These are phyloP conservation scores for Biscogniauxia mediterranea DNA, from an alignment of 2,329 filamentous ascomycete species.

Conservation along the genomic window DNA sequence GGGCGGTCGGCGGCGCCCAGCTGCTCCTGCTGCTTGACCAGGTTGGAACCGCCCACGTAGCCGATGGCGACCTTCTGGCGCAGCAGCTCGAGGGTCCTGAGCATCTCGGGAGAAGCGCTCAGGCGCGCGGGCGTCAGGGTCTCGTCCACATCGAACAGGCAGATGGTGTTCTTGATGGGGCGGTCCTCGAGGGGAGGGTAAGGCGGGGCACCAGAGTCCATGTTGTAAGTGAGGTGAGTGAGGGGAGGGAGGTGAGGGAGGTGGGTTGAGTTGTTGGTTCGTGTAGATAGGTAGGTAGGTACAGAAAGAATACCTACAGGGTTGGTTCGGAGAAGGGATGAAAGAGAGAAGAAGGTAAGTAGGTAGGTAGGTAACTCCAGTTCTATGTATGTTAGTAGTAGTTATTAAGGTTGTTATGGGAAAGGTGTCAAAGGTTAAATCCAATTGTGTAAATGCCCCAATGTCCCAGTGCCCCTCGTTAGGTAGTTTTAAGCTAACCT, in stretches of 20 bases:
- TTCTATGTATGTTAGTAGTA: no score
- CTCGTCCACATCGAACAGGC: conserved; percentile 93
- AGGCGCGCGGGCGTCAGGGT: conserved; percentile 82
- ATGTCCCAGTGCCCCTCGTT: neutral
- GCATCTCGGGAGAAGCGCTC: conserved; percentile 76
- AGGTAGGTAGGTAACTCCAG: no score
- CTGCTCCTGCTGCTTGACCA: conserved; percentile 94
- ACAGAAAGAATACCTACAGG: no score
- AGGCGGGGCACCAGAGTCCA: conserved; percentile 40
- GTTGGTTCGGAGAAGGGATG: no score
- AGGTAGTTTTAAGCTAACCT: no score
- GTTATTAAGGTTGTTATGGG: no score
- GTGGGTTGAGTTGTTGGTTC: neutral
- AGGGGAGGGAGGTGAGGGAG: neutral
- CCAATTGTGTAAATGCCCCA: neutral
- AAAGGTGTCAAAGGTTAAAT: no score
- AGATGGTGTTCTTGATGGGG: conserved; percentile 88
- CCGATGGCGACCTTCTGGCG: conserved; percentile 87
- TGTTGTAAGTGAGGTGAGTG: conserved; percentile 25
- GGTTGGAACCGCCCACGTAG: conserved; percentile 89
- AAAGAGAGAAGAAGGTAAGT: no score
- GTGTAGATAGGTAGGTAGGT: no score
- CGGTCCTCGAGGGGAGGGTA: conserved; percentile 80
- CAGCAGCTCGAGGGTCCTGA: conserved; percentile 72
- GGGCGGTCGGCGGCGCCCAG: conserved; percentile 66